Evolutionary conservation across 108 stramenopile species (phyloP).

Genomic region (Schizochytrium sp.): DNA sequence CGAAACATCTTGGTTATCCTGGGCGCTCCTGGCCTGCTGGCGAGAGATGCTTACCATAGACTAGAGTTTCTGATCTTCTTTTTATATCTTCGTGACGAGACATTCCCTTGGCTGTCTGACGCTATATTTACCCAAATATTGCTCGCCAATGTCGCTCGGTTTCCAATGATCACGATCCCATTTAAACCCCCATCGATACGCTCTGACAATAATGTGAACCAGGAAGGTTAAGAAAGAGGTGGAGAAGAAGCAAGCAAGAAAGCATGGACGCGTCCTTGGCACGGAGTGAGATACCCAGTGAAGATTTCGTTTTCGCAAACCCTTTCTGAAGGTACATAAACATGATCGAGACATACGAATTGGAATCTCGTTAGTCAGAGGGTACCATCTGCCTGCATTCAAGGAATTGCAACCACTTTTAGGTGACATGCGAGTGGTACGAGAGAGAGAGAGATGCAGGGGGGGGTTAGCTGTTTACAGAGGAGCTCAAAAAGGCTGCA

Average conservation of each 20-base stretch:
- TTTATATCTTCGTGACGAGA: background rate
- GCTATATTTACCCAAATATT: background rate
- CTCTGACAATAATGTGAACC: background rate
- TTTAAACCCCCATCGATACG: background rate
- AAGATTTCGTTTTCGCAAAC: slow-evolving; percentile 1
- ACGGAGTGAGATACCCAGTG: background rate
- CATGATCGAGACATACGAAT: background rate
- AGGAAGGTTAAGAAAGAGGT: background rate
- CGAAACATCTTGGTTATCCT: too few relatives aligned
- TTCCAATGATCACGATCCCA: background rate
- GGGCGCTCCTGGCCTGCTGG: background rate
- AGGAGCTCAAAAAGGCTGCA: background rate
- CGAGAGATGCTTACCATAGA: background rate
- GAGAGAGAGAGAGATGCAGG: too few relatives aligned
- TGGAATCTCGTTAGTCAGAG: slow-evolving; percentile 4
- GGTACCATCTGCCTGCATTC: background rate
- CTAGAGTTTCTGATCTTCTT: background rate
- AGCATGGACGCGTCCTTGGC: background rate
- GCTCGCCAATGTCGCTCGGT: background rate
- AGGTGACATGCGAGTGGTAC: background rate
- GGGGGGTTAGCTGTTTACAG: background rate
- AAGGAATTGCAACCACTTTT: background rate
- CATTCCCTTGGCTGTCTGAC: background rate
- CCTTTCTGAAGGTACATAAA: slow-evolving; percentile 1
- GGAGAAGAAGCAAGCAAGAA: background rate